Conservation (phyloP, 1,284 basidiomycete species). For the Microstroma glucosiphilum region DNA sequence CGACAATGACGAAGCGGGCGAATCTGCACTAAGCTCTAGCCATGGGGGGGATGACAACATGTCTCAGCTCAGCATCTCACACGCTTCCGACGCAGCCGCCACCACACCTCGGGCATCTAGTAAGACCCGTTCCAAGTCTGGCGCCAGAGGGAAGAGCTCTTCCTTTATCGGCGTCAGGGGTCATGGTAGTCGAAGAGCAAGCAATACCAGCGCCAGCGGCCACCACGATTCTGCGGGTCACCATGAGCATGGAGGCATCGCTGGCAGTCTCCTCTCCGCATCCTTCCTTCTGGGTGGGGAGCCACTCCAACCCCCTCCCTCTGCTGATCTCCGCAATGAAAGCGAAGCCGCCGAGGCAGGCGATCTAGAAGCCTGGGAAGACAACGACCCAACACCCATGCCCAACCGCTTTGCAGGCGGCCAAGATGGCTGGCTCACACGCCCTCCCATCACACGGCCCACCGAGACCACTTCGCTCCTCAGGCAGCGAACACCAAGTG, state of each 20-base stretch:
- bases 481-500: too few species aligned
- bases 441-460: neutral
- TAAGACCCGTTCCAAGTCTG: neutral
- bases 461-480: neutral
- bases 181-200: neutral
- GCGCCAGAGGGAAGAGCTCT: neutral
- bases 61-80: conserved; percentile 2
- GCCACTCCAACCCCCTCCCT: neutral
- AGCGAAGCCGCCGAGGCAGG: neutral
- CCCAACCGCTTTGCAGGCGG: neutral
- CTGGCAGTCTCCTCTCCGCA: neutral
- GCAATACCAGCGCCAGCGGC: neutral
- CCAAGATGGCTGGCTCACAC: neutral
- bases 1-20: neutral
- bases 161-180: neutral
- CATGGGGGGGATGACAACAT: neutral
- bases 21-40: neutral
- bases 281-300: conserved; percentile 2
- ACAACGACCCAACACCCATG: conserved; percentile 7
- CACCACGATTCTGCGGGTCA: neutral
- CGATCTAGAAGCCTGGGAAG: neutral
- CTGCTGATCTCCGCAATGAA: neutral
- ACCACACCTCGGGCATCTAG: neutral
- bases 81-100: neutral
- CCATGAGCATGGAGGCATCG: neutral